Evolutionary conservation across 1,139 yeast genomes (phyloP).

Genomic region (Lodderomyces orthopsilosis): DNA sequence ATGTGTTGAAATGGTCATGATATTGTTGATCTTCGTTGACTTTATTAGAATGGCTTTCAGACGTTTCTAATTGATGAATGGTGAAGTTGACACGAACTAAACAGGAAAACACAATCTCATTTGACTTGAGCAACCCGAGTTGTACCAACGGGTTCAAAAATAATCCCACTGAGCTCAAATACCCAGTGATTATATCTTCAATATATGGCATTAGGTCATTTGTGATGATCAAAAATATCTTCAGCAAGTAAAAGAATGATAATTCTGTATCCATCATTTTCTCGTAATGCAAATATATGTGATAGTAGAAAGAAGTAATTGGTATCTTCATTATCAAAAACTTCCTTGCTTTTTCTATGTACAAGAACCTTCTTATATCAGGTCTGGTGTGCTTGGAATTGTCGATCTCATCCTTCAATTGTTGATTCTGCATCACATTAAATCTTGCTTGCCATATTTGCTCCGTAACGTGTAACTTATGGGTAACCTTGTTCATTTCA

Average conservation of each 20-base stretch:
- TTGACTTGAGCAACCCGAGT: slow-evolving; percentile 18
- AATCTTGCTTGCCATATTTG: slow-evolving; percentile 11
- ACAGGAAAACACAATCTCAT: slow-evolving; percentile 23
- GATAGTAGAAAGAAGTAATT: slow-evolving; percentile 25
- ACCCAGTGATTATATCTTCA: slow-evolving; percentile 23
- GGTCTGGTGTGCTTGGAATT: not conserved
- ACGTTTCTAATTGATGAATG: slow-evolving; percentile 15
- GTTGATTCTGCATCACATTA: slow-evolving; percentile 9
- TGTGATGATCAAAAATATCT: slow-evolving; percentile 21
- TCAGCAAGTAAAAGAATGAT: slow-evolving; percentile 28
- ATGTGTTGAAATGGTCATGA: not conserved
- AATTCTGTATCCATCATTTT: slow-evolving; percentile 18
- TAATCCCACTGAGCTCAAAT: slow-evolving; percentile 19
- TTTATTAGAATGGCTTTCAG: slow-evolving; percentile 1
- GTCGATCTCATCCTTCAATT: not conserved
- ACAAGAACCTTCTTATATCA: not conserved
- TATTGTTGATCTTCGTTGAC: not conserved
- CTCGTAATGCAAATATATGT: slow-evolving; percentile 34
- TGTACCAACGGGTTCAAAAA: slow-evolving; percentile 25
- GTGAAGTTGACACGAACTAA: slow-evolving; percentile 22
- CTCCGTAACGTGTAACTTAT: slow-evolving; percentile 18
- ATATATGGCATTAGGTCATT: slow-evolving; percentile 28
- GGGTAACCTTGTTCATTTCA: slow-evolving; percentile 17
- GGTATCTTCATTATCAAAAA: slow-evolving; percentile 22
- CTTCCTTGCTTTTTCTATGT: slow-evolving; percentile 14